Base-by-base conservation (phyloP, 2,329 filamentous ascomycete species). In the Cladorrhinum sp. region DNA sequence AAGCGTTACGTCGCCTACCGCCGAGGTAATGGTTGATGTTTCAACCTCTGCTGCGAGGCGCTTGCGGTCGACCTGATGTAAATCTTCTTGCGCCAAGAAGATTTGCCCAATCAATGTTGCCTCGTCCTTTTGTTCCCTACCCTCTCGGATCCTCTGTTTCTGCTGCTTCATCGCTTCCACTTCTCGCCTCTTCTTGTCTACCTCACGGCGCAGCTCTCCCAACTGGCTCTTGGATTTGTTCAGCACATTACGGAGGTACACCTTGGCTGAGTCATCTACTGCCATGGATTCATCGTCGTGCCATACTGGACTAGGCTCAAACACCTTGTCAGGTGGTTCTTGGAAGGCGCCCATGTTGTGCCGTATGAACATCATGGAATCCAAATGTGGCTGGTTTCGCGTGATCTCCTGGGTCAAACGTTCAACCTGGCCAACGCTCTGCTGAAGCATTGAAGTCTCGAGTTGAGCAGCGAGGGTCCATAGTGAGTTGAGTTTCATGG, bases 361-460 rank as follows among this genome's bases (percentile, higher is more conserved):
- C 63, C 90, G 88, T 60, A 96, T 87, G 74, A 97, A 99, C 95
- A 99, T 99, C 82, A 96, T 91, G 20, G 92, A 96, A 75, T 99
- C 96, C 45, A 99, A 83, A 50, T 89, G 83, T 9, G 95, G 95
- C 63, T 90, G 84, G 72, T 99, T 99, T 60, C 93, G 85, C 12
- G 89, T 85, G 54, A 99, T 95, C 71, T 98, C 93, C 60, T 85
- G 82, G 4, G 86, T 80, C 10, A 97, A 82, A 66, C 89, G 87
- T 27, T 89, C 82, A 66, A 96, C 79, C 62, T 91, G 84, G 41
- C 85, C 84, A 3, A 84, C 85, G 71, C 91, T 93, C 66, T 88
- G 85, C 62, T 86, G 83, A 52, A 97, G 79, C 71, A 92, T 90
- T n/a, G 81, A 79, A n/a, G 83, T 85, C 74, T 99, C 95, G 45